Evolutionary conservation across 2,329 filamentous ascomycete genomes (phyloP).

Genomic region (Byssochlamys sp.): DNA sequence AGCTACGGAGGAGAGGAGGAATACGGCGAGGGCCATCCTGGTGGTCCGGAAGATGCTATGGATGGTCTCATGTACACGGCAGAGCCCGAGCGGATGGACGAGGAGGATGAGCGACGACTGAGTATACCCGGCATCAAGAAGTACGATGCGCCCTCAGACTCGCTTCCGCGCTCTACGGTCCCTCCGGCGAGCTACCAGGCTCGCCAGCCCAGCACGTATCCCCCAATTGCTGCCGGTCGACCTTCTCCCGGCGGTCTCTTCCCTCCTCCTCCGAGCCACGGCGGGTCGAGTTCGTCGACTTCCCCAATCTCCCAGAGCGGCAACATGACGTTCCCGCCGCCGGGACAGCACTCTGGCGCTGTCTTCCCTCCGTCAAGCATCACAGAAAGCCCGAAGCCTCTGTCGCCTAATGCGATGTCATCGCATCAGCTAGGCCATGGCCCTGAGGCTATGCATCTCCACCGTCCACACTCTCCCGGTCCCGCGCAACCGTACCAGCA

Average conservation of each 20-base stretch:
- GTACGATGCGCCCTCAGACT: conserved; percentile 52
- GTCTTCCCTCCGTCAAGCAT: conserved; percentile 65
- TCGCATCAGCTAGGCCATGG: conserved; percentile 30
- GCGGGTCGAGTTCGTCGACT: conserved; percentile 46
- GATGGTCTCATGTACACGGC: conserved; percentile 51
- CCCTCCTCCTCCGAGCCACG: conserved; percentile 52
- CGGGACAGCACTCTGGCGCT: conserved; percentile 35
- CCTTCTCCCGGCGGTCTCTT: conserved; percentile 49
- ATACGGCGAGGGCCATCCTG: conserved; percentile 37
- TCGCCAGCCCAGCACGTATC: conserved; percentile 66
- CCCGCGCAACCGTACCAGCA: conserved; percentile 35
- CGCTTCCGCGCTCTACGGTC: conserved; percentile 31
- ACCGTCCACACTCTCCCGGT: conserved; percentile 36
- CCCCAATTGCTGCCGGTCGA: conserved; percentile 52
- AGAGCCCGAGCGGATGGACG: conserved; percentile 41
- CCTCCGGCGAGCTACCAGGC: conserved; percentile 46
- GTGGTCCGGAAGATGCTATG: conserved; percentile 49
- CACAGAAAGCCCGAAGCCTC: conserved; percentile 77
- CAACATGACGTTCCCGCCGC: conserved; percentile 31
- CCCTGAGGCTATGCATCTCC: conserved; percentile 27
- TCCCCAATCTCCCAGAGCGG: conserved; percentile 42
- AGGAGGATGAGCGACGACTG: conserved; percentile 39
- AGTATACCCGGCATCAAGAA: conserved; percentile 64
- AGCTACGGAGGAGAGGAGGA: conserved; percentile 74
- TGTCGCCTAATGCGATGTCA: conserved; percentile 42